Base-by-base conservation (phyloP, 306 rosid genomes). In the Senna siamea region DNA sequence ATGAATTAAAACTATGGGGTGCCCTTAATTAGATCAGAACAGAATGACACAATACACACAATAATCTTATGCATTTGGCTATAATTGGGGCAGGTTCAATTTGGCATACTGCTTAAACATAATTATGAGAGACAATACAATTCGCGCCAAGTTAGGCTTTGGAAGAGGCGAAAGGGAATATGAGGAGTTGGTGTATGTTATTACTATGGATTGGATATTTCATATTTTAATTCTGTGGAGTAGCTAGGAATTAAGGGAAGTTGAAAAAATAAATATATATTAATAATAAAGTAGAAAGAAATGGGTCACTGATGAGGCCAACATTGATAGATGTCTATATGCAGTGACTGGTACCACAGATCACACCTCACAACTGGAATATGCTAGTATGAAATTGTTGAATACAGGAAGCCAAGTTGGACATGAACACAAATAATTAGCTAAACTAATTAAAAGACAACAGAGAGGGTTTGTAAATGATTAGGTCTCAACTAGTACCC, bases 331-430 rank as follows among this genome's bases (percentile, higher is more conserved):
- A 77, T 75, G 55, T 65, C n/a, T n/a, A n/a, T n/a, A n/a, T n/a
- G n/a, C n/a, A n/a, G n/a, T n/a, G n/a, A n/a, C n/a, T n/a, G n/a
- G 12, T 0, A 65, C 7, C n/a, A n/a, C n/a, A n/a, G n/a, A n/a
- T n/a, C n/a, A n/a, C 74, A 18, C 19, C 56, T 8, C 48, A 68
- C 82, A 86, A 89, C 87, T 89, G 92, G 78, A 64, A 6, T 56
- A 30, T 28, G 47, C 19, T 78, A 6, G 34, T 63, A 53, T 20
- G 19, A 59, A 6, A 66, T n/a, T n/a, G n/a, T n/a, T n/a, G 20
- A 53, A 44, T 70, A 38, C 15, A 19, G 52, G 19, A 71, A 78
- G 17, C 44, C 22, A 20, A 64, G 32, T 9, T 66, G 70, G 28
- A 66, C 30, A 50, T 9, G 30, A 57, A 4, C 0, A 40, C 4